Percentiles rank a stretch among this genome's conserved stretches.
These are phyloP conservation scores for Cladophialophora psammophila DNA, from an alignment of 2,329 filamentous ascomycete genomes.

Conservation along the genomic window DNA sequence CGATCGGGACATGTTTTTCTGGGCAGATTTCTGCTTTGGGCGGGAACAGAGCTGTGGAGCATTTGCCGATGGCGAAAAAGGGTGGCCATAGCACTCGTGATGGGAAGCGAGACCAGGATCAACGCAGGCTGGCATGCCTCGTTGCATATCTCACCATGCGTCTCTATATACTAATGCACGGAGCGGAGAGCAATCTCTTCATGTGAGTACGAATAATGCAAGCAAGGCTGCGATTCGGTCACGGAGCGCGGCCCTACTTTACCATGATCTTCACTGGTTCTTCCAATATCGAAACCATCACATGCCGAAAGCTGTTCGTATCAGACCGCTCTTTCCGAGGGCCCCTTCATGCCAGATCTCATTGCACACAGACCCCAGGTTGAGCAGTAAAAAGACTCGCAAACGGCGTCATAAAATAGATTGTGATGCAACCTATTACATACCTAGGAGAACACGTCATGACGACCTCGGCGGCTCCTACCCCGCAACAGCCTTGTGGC, in stretches of 20 bases:
- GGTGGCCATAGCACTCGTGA: slow-evolving; percentile 13
- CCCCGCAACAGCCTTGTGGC: slow-evolving; percentile 11
- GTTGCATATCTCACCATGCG: slow-evolving; percentile 12
- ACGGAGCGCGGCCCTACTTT: neutral
- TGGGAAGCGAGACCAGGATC: neutral
- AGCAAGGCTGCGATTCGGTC: neutral
- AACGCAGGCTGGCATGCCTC: slow-evolving; percentile 26
- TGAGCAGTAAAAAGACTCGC: too few species aligned
- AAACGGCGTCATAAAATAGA: too few species aligned
- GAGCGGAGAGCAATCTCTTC: slow-evolving; percentile 10
- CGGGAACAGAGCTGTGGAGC: slow-evolving; percentile 5
- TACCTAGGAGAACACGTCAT: neutral
- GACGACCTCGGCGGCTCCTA: neutral
- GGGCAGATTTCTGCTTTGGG: slow-evolving; percentile 17
- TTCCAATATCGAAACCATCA: neutral
- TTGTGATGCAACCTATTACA: neutral
- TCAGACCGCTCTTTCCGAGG: neutral
- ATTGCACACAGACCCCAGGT: too few species aligned
- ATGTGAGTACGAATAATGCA: slow-evolving; percentile 2
- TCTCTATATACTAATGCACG: slow-evolving; percentile 20
- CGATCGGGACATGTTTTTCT: slow-evolving; percentile 8
- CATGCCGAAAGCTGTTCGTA: neutral
- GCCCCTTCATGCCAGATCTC: too few species aligned
- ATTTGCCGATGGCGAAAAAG: slow-evolving; percentile 11
- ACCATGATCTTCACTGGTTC: neutral